Evolutionary conservation across 2,329 filamentous ascomycete genomes (phyloP).

Genomic region (Calonectria leucothoes): DNA sequence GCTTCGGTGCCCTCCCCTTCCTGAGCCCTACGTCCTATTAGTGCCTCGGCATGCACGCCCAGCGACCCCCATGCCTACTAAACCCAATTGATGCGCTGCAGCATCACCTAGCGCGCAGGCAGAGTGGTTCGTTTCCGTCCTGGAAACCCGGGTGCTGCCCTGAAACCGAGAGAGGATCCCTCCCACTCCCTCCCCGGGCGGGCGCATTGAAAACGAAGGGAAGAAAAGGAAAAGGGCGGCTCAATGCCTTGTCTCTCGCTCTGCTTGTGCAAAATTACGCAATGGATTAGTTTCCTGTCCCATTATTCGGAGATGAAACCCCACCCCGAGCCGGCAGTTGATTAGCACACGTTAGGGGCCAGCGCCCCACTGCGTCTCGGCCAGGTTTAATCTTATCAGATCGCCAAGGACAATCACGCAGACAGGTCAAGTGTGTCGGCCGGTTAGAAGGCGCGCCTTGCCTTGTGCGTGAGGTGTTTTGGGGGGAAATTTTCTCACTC

Average conservation of each 20-base stretch:
- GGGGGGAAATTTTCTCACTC: background rate
- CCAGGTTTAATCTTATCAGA: slow-evolving; percentile 10
- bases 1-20: background rate
- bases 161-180: background rate
- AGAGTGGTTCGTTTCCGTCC: slow-evolving; percentile 2
- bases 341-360: slow-evolving; percentile 3
- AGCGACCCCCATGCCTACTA: slow-evolving; percentile 2
- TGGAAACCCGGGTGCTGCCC: background rate
- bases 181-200: background rate
- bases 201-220: background rate
- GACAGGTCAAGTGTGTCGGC: too few relatives aligned
- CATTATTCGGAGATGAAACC: slow-evolving; percentile 6
- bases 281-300: slow-evolving; percentile 3
- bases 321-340: slow-evolving; percentile 2
- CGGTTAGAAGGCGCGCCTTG: too few relatives aligned
- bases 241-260: background rate
- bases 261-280: background rate
- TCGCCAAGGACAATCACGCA: too few relatives aligned
- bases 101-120: background rate
- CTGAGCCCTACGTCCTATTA: background rate
- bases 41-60: slow-evolving; percentile 4
- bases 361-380: background rate
- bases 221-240: background rate
- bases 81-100: background rate
- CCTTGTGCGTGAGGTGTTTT: slow-evolving; percentile 2